Conservation (phyloP, 2,329 filamentous ascomycete genomes). For the Atkinsonella hypoxylon region DNA sequence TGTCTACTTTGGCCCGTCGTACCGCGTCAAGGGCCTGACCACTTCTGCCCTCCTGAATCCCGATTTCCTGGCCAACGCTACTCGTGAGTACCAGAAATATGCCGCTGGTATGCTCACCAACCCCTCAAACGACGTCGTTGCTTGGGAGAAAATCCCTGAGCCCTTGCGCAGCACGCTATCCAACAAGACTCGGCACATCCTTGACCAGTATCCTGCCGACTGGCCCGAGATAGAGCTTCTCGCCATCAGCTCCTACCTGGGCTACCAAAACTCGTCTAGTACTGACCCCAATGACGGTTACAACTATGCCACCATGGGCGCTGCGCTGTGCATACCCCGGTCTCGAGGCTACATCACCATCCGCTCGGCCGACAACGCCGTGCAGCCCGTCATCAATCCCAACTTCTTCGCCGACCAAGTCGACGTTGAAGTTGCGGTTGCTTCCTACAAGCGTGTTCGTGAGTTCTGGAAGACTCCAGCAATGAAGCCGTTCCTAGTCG, state of each 20-base stretch:
- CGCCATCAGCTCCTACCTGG: conserved; percentile 20
- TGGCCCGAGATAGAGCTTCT: too few relatives aligned
- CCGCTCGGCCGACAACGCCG: conserved; percentile 47
- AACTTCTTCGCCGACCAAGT: conserved; percentile 44
- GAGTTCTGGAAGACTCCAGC: conserved; percentile 39
- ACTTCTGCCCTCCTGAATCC: conserved; percentile 16
- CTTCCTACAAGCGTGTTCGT: conserved; percentile 44
- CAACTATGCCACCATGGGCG: conserved; percentile 18
- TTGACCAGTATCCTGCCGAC: conserved; percentile 20
- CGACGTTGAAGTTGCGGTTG: conserved; percentile 32
- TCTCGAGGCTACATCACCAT: conserved; percentile 49
- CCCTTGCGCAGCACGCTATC: conserved; percentile 15
- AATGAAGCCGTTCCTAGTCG: conserved; percentile 9
- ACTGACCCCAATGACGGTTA: conserved; percentile 17
- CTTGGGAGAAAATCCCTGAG: conserved; percentile 14
- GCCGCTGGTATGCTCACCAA: too few relatives aligned
- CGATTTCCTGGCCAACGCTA: too few relatives aligned
- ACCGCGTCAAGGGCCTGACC: conserved; percentile 14
- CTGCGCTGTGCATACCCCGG: conserved; percentile 48
- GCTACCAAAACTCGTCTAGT: conserved; percentile 16
- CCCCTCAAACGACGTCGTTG: conserved; percentile 22
- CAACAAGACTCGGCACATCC: conserved; percentile 11
- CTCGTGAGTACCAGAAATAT: too few relatives aligned
- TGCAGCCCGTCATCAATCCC: conserved; percentile 50
- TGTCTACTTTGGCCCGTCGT: conserved; percentile 16